These are phyloP conservation scores for Madurella mycetomatis DNA, from an alignment of 2,329 filamentous ascomycete genomes.

Conservation along the genomic window DNA sequence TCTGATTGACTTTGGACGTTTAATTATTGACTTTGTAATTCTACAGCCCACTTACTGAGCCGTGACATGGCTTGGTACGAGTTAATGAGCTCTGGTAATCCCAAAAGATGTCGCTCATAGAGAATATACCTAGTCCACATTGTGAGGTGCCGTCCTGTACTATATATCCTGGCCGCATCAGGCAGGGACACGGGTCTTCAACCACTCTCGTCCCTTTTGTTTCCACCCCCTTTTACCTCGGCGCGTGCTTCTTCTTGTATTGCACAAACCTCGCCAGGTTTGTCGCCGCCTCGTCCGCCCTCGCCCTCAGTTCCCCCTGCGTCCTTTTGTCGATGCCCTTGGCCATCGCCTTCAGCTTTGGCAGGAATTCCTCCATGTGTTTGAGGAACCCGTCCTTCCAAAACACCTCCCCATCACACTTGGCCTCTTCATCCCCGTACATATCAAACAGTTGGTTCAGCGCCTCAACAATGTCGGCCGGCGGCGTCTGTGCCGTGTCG, in stretches of 20 bases:
- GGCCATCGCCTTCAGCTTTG: constrained; percentile 52
- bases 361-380: constrained; percentile 51
- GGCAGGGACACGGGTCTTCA: not conserved
- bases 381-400: constrained; percentile 57
- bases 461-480: constrained; percentile 58
- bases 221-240: constrained; percentile 20
- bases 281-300: constrained; percentile 57
- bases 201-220: not conserved
- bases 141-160: not conserved
- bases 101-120: no score
- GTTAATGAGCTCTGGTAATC: no score
- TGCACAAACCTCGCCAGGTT: constrained; percentile 59
- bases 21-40: constrained; percentile 1
- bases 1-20: not conserved
- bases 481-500: constrained; percentile 36
- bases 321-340: constrained; percentile 60
- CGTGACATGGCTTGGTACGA: no score
- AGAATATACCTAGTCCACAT: no score
- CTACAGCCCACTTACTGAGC: not conserved
- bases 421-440: constrained; percentile 56
- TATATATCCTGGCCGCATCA: not conserved
- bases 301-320: constrained; percentile 50
- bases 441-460: constrained; percentile 65
- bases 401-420: constrained; percentile 59
- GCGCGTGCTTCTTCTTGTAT: constrained; percentile 59